Base-by-base conservation (phyloP, 371 early-diverging fungal genomes). In the Actinomortierella ambigua region DNA sequence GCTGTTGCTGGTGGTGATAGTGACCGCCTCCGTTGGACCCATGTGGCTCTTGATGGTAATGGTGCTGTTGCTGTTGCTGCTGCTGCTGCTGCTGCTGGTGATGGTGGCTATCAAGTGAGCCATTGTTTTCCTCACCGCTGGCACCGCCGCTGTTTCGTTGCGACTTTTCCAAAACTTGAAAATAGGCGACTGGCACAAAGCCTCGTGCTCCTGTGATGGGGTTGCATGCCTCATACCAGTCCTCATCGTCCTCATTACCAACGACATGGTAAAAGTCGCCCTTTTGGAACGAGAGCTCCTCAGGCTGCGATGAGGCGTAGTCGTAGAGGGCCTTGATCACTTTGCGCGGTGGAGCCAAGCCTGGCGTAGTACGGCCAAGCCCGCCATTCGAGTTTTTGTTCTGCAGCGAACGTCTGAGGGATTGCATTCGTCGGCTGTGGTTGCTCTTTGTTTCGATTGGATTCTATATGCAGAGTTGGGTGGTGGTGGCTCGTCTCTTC, bases 181-280 rank as follows among this genome's bases (percentile, higher is more conserved):
- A 96, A 76, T 82, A 88, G n/a, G 77, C 57, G 8, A 88, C 89
- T 14, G 95, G 95, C 22, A 94, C 95, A 46, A 89, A 70, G 6
- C 97, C 97, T 34, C 89, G 83, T 9, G 81, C 71, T 54, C 90
- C 87, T n/a, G 87, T 86, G 41, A 88, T 78, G 29, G 95, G 95
- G 65, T 96, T 93, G 50, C 86, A 85, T 2, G 92, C 97, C 57
- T 93, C 91, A 69, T 89, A 96, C 88, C 89, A 92, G 48, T 85
- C 80, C 8, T 65, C 55, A 69, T 93, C 91, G 59, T 85, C 83
- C 51, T 92, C 92, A 76, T 88, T 85, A 42, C 89, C 91, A 24
- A 89, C 83, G 18, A 96, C 96, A 77, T 92, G 93, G 79, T 94
- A 95, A 67, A 95, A 94, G 61, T 96, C 97, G 52, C 95, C 97